These are phyloP conservation scores for Mimosa bimucronata DNA, from an alignment of 306 rosid species.

Conservation along the genomic window DNA sequence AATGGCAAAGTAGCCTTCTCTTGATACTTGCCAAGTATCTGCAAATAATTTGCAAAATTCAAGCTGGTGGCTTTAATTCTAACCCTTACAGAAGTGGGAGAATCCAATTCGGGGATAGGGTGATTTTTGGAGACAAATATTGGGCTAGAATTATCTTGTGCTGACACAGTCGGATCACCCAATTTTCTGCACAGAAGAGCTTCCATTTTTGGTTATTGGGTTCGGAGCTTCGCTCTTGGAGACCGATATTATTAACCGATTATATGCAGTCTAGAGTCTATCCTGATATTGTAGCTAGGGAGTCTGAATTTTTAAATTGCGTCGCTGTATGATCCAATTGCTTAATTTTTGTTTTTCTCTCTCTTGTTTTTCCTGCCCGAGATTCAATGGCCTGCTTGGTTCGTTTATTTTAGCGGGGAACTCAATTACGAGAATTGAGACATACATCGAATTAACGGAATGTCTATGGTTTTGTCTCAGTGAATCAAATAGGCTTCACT, in stretches of 20 bases:
- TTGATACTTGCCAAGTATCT: slow-evolving; percentile 77
- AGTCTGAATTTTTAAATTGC: neutral
- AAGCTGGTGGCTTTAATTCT: slow-evolving; percentile 87
- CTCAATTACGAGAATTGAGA: no score
- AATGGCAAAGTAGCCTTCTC: slow-evolving; percentile 78
- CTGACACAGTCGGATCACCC: slow-evolving; percentile 72
- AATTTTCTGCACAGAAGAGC: slow-evolving; percentile 77
- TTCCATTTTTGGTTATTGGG: slow-evolving; percentile 59
- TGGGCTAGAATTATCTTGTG: slow-evolving; percentile 47
- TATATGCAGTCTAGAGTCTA: neutral
- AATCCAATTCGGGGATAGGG: slow-evolving; percentile 63
- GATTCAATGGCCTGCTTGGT: neutral
- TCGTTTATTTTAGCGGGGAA: neutral
- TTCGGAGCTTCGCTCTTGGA: neutral
- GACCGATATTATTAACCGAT: neutral
- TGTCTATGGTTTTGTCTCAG: neutral
- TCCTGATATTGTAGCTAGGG: neutral
- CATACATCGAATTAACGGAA: neutral
- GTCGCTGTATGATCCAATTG: neutral
- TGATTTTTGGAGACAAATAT: slow-evolving; percentile 50
- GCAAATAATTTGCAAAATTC: slow-evolving; percentile 90
- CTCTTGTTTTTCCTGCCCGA: neutral
- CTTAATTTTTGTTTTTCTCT: no score
- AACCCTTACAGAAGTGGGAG: slow-evolving; percentile 78
- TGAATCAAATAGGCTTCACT: neutral